Evolutionary conservation across 345 rosid genomes (phyloP).

Genomic region (Rhizophora apiculata): DNA sequence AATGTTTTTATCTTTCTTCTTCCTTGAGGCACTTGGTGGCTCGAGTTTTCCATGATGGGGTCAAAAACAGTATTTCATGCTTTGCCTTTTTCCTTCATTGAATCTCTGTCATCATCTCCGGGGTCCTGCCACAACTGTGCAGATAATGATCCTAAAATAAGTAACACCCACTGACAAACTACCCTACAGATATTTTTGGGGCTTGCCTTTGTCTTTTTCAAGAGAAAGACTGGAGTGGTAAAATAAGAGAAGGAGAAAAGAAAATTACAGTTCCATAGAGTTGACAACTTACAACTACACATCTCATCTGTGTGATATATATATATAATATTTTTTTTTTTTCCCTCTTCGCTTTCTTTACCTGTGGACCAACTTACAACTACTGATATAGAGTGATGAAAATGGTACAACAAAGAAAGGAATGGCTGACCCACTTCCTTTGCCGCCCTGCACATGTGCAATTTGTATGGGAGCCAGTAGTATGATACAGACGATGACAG

Average conservation of each 20-base stretch:
- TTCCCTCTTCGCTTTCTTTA: slow-evolving; percentile 9
- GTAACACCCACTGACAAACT: neutral
- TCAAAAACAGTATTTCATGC: too few relatives aligned
- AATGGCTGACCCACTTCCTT: slow-evolving; percentile 51
- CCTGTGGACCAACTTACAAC: slow-evolving; percentile 47
- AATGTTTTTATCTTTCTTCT: too few relatives aligned
- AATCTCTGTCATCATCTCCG: too few relatives aligned
- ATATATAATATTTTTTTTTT: neutral
- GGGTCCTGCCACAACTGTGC: slow-evolving; percentile 21
- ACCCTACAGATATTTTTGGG: slow-evolving; percentile 19
- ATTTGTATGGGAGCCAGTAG: slow-evolving; percentile 46
- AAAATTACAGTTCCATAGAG: slow-evolving; percentile 26
- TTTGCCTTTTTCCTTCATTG: too few relatives aligned
- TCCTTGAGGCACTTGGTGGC: too few relatives aligned
- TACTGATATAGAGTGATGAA: slow-evolving; percentile 27
- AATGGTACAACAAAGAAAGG: slow-evolving; percentile 38
- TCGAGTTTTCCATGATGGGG: too few relatives aligned
- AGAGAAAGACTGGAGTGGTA: slow-evolving; percentile 22
- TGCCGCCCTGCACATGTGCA: slow-evolving; percentile 40
- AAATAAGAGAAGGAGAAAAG: slow-evolving; percentile 3
- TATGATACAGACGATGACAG: slow-evolving; percentile 18
- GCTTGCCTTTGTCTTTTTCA: slow-evolving; percentile 30
- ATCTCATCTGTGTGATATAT: slow-evolving; percentile 3
- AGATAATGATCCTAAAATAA: slow-evolving; percentile 27
- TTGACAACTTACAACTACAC: slow-evolving; percentile 29